Conservation (phyloP, 768 basidiomycete species). For the Cystofilobasidium bisporidii region DNA sequence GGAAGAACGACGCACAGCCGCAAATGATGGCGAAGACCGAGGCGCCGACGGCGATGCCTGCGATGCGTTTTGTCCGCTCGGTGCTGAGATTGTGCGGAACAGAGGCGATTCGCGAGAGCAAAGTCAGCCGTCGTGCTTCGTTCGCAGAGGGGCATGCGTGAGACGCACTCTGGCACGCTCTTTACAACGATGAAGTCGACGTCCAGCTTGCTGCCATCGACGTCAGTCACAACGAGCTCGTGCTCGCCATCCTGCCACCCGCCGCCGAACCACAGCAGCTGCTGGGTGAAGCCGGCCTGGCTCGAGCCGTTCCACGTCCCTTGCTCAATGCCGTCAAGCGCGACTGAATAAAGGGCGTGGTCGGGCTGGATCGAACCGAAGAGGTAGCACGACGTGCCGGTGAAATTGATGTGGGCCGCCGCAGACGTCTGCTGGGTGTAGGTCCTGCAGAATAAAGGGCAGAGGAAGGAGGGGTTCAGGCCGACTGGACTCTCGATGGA, state of each 20-base stretch:
- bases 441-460: not conserved
- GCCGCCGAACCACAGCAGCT: slow-evolving; percentile 21
- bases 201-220: slow-evolving; percentile 25
- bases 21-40: slow-evolving; percentile 3
- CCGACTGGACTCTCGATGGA: too few relatives aligned
- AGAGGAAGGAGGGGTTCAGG: not conserved
- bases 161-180: slow-evolving; percentile 16
- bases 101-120: too few relatives aligned
- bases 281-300: slow-evolving; percentile 16
- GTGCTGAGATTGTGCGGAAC: too few relatives aligned
- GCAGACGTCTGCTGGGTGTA: slow-evolving; percentile 20
- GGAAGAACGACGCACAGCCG: slow-evolving; percentile 9
- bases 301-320: slow-evolving; percentile 17
- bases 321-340: slow-evolving; percentile 13
- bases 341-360: slow-evolving; percentile 22
- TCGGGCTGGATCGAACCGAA: slow-evolving; percentile 27
- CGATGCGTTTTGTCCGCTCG: slow-evolving; percentile 11
- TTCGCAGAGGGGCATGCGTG: too few relatives aligned
- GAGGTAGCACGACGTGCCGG: slow-evolving; percentile 17
- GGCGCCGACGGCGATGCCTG: slow-evolving; percentile 24
- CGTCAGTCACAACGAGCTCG: slow-evolving; percentile 15
- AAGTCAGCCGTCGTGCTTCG: too few relatives aligned
- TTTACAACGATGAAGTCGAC: slow-evolving; percentile 17
- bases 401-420: slow-evolving; percentile 21
- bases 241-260: slow-evolving; percentile 6